Base-by-base conservation (phyloP, 2,329 filamentous ascomycete species). In the Cercospora sojina region DNA sequence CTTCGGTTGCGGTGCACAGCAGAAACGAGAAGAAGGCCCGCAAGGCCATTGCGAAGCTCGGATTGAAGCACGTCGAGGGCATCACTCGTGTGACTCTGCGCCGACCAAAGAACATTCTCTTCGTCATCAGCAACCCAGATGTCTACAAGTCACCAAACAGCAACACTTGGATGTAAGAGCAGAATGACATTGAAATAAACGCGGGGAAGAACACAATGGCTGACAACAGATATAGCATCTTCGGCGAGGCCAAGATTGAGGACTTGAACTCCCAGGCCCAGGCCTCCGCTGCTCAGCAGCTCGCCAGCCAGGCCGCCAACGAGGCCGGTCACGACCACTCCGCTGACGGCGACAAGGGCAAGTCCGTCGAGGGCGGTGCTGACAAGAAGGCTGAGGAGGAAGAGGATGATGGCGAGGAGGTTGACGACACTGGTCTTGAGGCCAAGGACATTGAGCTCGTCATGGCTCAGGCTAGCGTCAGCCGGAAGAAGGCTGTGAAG, bases 1-100 rank as follows among this genome's bases (percentile, higher is more conserved):
- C 93, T 78, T 88, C 90, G 72, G 91, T 94, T 79, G 88, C 95
- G 77, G 90, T 99, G 79, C 94, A 98, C 88, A 97, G 92, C 80
- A 93, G 95, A 83, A 98, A 98, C 86, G 95, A 99, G 91, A 99
- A 99, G 91, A 99, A 99, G 90, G 96, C 95, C 77, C 91, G 95
- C 85, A 99, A 99, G 89, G 93, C 93, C 79, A 96, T 99, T 81
- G 91, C 93, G 83, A 99, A 99, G 90, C 89, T 98, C 79, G 93
- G 96, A 80, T 86, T 99, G 80, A 95, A 92, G 87, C 93, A 94
- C 79, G 91, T 99, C 75, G 91, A 91, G 78, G 96, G 95, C 80
- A 99, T 99, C 83, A 99, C 95, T 78, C 90, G 95, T 80, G 96
- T 99, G 77, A 99, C 96, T 74, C 89, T 99, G 79, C 91, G 95